Conservation (phyloP, 768 basidiomycete species). For the Boletus sp. region DNA sequence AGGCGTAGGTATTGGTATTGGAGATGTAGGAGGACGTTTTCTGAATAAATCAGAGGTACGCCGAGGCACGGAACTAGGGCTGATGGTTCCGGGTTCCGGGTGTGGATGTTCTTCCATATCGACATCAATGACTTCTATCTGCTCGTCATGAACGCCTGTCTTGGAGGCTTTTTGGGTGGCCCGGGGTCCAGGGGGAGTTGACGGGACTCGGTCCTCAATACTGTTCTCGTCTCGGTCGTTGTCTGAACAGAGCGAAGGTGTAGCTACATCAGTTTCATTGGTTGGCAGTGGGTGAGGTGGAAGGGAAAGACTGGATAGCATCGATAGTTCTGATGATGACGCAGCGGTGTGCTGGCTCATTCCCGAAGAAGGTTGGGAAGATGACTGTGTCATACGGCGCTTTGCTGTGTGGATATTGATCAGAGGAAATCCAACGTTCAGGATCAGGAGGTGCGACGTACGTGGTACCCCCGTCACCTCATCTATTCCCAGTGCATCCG, state of each 20-base stretch:
- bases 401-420: slow-evolving; percentile 31
- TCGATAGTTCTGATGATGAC: slow-evolving; percentile 23
- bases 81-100: slow-evolving; percentile 7
- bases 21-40: slow-evolving; percentile 61
- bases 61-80: slow-evolving; percentile 7
- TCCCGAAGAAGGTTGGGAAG: slow-evolving; percentile 28
- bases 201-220: slow-evolving; percentile 45
- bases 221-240: slow-evolving; percentile 53
- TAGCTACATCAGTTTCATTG: slow-evolving; percentile 43
- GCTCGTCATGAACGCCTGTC: slow-evolving; percentile 1
- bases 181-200: slow-evolving; percentile 48
- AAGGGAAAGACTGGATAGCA: slow-evolving; percentile 23
- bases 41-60: slow-evolving; percentile 44
- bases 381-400: slow-evolving; percentile 34
- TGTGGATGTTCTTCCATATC: slow-evolving; percentile 32
- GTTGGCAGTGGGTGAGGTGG: slow-evolving; percentile 27
- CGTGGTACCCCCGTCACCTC: slow-evolving; percentile 32
- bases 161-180: background rate
- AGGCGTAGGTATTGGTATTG: slow-evolving; percentile 52
- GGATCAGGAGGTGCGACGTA: slow-evolving; percentile 23
- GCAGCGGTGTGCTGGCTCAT: background rate
- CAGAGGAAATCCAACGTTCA: background rate
- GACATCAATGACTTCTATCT: slow-evolving; percentile 35
- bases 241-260: slow-evolving; percentile 75
- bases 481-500: slow-evolving; percentile 20